Percentiles rank a stretch among this genome's conserved stretches.
phyloP scores from a whole-genome alignment of 805 yeast genomes.

The Ogataea paradorogensis region DNA sequence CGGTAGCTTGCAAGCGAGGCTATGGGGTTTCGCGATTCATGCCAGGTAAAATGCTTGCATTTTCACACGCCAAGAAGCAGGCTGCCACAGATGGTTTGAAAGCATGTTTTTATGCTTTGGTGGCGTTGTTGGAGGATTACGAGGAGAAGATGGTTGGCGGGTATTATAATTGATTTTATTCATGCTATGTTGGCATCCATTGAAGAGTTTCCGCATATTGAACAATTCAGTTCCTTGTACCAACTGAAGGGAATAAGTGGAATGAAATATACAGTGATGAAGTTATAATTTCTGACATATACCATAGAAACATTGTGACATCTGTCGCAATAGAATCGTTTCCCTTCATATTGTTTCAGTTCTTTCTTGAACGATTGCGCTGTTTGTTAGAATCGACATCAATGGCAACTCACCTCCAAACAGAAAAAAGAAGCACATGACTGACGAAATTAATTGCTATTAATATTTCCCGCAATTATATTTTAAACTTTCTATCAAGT shows the following conservation, averaged over 20 bases:
- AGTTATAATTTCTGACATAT: conserved; percentile 22
- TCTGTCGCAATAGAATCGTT: conserved; percentile 23
- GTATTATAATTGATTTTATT: conserved; percentile 19
- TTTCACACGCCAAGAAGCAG: conserved; percentile 43
- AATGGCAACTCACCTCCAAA: conserved; percentile 20
- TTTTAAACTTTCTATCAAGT: conserved; percentile 24
- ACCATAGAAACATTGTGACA: conserved; percentile 30
- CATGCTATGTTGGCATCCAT: conserved; percentile 12
- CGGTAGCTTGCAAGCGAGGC: conserved; percentile 38
- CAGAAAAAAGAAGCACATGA: conserved; percentile 21
- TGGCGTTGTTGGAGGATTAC: conserved; percentile 28
- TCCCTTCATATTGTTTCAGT: conserved; percentile 11
- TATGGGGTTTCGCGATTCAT: conserved; percentile 35
- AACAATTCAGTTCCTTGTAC: conserved; percentile 24
- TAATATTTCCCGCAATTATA: conserved; percentile 1
- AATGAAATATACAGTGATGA: conserved; percentile 25
- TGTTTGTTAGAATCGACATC: conserved; percentile 2
- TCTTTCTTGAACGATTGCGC: conserved; percentile 16
- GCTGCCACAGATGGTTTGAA: conserved; percentile 46
- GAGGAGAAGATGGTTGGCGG: conserved; percentile 26
- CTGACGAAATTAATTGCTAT: conserved; percentile 4
- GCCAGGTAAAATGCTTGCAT: conserved; percentile 35
- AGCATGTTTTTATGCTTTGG: conserved; percentile 39
- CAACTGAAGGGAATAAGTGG: conserved; percentile 28
- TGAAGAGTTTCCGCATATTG: conserved; percentile 23